Base-by-base conservation (phyloP, 1,139 yeast genomes). In the Geotrichum aggregatum region DNA sequence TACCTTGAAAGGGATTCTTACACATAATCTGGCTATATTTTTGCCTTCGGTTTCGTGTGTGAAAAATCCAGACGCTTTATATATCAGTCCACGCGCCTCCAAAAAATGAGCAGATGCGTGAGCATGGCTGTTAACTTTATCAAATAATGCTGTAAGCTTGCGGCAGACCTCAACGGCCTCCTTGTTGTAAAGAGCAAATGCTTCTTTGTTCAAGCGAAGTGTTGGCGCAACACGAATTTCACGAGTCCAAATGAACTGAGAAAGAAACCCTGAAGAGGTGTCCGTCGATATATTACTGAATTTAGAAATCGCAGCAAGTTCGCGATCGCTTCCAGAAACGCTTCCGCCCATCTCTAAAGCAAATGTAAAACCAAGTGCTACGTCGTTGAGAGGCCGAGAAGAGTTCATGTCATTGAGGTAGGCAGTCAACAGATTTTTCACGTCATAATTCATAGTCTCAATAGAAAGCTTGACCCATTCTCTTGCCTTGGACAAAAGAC, bases 341-440 rank as follows among this genome's bases (percentile, higher is more conserved):
- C 78, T 69, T 1, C 95, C 92, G 1, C 96, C 94, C 82, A 88
- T 78, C 60, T 87, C 94, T 57, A 89, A 72, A 0, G 98, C 98
- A 74, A 92, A 87, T 0, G 95, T 83, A 52, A 87, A 84, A 42
- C 96, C 98, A 64, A 78, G 82, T 54, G 86, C 84, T 41, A 87
- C 77, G 52, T 66, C 67, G 21, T 64, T 63, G 36, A 64, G 58
- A 18, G 67, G 62, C 16, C 66, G 54, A 54, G 64, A 59, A 49
- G 69, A 71, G 35, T 65, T 65, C 57, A 63, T 61, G 14, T 63
- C 76, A 2, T 89, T 76, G 11, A 89, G 79, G 63, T 92, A 92
- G 0, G 85, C 76, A 62, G 87, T 87, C 52, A 92, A 74, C 61
- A 91, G 73, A 52, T 89, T 80, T 67, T 87, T 88, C 65, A 86